Conservation (phyloP, 2,329 filamentous ascomycete species). For the Sarocladiaceae sp. region DNA sequence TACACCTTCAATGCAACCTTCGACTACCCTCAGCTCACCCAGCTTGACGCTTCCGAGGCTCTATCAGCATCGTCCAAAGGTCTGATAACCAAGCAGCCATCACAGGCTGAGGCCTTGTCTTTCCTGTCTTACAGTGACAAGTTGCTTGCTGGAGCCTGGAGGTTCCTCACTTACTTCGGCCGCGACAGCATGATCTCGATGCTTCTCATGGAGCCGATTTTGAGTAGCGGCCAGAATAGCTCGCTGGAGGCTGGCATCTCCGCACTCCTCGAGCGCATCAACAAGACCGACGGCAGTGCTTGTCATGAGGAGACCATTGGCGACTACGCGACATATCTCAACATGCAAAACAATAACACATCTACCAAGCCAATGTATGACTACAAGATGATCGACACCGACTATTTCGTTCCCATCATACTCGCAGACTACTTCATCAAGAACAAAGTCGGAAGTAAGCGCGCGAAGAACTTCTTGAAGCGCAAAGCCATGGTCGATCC, state of each 20-base stretch:
- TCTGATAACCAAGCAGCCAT: slow-evolving; percentile 40
- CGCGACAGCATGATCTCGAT: slow-evolving; percentile 60
- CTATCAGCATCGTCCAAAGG: slow-evolving; percentile 40
- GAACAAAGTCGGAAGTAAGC: slow-evolving; percentile 32
- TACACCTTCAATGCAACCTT: slow-evolving; percentile 57
- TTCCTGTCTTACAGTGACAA: slow-evolving; percentile 63
- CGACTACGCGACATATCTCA: slow-evolving; percentile 60
- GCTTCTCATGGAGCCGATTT: slow-evolving; percentile 52
- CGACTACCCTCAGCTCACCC: slow-evolving; percentile 58
- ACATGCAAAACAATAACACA: slow-evolving; percentile 46
- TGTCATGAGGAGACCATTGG: slow-evolving; percentile 64
- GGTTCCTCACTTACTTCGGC: slow-evolving; percentile 64
- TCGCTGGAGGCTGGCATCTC: slow-evolving; percentile 58
- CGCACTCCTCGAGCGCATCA: slow-evolving; percentile 57
- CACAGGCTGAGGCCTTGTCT: slow-evolving; percentile 48
- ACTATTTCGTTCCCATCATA: slow-evolving; percentile 55
- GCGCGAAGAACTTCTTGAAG: slow-evolving; percentile 26
- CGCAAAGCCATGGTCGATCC: slow-evolving; percentile 44
- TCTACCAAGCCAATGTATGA: slow-evolving; percentile 51
- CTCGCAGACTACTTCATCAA: slow-evolving; percentile 56
- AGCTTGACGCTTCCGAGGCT: slow-evolving; percentile 44
- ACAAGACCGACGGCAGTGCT: slow-evolving; percentile 54
- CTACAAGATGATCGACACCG: slow-evolving; percentile 61
- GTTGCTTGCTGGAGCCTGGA: slow-evolving; percentile 60
- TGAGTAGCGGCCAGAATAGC: slow-evolving; percentile 50